Evolutionary conservation across 2,329 filamentous ascomycete species (phyloP).

Genomic region (Dactylellina drechsleri): DNA sequence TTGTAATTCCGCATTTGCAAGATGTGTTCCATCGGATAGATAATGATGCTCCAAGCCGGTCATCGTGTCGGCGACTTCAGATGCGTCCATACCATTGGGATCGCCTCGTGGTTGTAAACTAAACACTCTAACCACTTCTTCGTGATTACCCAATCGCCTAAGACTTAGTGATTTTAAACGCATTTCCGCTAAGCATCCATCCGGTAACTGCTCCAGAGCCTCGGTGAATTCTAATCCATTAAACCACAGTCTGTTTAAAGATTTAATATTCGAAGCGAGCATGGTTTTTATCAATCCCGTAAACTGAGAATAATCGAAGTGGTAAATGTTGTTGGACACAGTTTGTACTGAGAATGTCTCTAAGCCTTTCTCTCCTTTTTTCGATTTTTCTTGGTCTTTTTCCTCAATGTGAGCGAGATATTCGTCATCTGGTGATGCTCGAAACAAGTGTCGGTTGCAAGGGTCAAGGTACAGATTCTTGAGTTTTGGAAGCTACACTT

Average conservation of each 20-base stretch:
- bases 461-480: slow-evolving; percentile 30
- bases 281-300: slow-evolving; percentile 5
- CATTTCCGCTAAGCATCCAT: slow-evolving; percentile 13
- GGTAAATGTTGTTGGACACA: slow-evolving; percentile 2
- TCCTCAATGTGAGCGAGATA: slow-evolving; percentile 20
- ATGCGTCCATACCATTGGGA: neutral
- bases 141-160: neutral
- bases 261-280: neutral
- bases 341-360: slow-evolving; percentile 30
- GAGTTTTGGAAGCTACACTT: slow-evolving; percentile 10
- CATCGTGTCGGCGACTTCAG: slow-evolving; percentile 11
- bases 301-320: slow-evolving; percentile 12
- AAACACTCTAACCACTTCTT: slow-evolving; percentile 25
- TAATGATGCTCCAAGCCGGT: slow-evolving; percentile 24
- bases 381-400: too few species aligned
- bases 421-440: slow-evolving; percentile 29
- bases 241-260: slow-evolving; percentile 35
- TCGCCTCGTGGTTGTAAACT: slow-evolving; percentile 16
- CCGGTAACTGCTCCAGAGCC: slow-evolving; percentile 9
- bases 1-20: slow-evolving; percentile 1
- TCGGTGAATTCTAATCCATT: slow-evolving; percentile 22
- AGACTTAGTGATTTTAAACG: slow-evolving; percentile 39
- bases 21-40: slow-evolving; percentile 13
- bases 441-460: neutral
- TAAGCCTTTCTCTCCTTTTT: neutral